Conservation (phyloP, 2,329 filamentous ascomycete species). For the Calonectria naviculata region DNA sequence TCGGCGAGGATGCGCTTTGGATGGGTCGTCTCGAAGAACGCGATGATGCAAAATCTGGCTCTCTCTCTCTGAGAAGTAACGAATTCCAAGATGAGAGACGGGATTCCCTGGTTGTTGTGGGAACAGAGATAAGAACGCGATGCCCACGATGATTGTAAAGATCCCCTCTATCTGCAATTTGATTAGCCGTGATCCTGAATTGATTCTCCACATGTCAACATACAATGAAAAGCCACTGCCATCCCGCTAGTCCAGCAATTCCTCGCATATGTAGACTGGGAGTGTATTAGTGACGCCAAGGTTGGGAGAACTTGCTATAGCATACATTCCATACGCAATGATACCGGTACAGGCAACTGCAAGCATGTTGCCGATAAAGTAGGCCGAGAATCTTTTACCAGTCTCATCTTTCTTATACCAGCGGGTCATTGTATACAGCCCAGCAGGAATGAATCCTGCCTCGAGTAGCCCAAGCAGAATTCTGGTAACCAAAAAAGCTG, state of each 20-base stretch:
- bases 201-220: background rate
- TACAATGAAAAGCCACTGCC: background rate
- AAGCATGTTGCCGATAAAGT: background rate
- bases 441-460: background rate
- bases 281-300: background rate
- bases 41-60: background rate
- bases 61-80: background rate
- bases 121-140: background rate
- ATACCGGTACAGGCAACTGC: background rate
- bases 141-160: background rate
- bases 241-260: background rate
- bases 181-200: background rate
- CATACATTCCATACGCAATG: background rate
- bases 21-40: background rate
- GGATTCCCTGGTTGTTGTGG: background rate
- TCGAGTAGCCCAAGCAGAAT: background rate
- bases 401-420: background rate
- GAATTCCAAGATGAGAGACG: background rate
- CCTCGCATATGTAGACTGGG: background rate
- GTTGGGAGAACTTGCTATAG: too few relatives aligned
- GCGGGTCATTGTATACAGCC: background rate
- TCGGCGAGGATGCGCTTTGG: background rate
- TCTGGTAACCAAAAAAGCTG: background rate
- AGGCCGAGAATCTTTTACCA: background rate
- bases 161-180: background rate